These are phyloP conservation scores for Cryomyces minteri DNA, from an alignment of 495 filamentous ascomycete species.

Conservation along the genomic window DNA sequence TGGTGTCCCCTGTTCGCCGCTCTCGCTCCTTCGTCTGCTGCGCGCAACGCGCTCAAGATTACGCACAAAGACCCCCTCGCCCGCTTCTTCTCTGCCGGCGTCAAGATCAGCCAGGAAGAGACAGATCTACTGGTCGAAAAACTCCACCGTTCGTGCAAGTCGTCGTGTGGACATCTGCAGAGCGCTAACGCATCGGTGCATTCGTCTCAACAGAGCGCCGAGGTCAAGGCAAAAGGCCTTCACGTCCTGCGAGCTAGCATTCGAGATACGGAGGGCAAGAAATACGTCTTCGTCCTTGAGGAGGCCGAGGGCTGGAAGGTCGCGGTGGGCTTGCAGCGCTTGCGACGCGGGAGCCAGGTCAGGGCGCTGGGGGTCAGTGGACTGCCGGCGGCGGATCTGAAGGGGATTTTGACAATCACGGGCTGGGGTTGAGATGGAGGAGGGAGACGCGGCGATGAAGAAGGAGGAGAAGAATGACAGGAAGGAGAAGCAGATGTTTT, in stretches of 20 bases:
- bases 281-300: slow-evolving; percentile 64
- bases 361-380: slow-evolving; percentile 21
- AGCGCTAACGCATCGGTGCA: slow-evolving; percentile 26
- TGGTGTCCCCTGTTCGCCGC: slow-evolving; percentile 22
- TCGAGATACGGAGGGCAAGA: slow-evolving; percentile 66
- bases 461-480: too few species aligned
- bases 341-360: slow-evolving; percentile 50
- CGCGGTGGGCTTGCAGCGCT: slow-evolving; percentile 53
- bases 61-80: background rate
- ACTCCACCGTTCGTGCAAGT: background rate
- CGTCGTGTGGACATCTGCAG: slow-evolving; percentile 17
- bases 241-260: slow-evolving; percentile 72
- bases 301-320: slow-evolving; percentile 92
- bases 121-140: background rate
- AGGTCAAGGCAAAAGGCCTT: slow-evolving; percentile 25
- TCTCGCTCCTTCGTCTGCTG: background rate
- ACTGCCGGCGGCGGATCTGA: slow-evolving; percentile 35
- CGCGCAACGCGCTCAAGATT: background rate
- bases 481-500: too few species aligned
- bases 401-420: slow-evolving; percentile 37
- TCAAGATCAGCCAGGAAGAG: background rate
- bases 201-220: background rate
- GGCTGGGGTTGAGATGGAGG: slow-evolving; percentile 30
- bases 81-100: background rate
- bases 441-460: too few species aligned